phyloP scores from a whole-genome alignment of 1,139 yeast species.

The Blastobotrys indianensis region DNA sequence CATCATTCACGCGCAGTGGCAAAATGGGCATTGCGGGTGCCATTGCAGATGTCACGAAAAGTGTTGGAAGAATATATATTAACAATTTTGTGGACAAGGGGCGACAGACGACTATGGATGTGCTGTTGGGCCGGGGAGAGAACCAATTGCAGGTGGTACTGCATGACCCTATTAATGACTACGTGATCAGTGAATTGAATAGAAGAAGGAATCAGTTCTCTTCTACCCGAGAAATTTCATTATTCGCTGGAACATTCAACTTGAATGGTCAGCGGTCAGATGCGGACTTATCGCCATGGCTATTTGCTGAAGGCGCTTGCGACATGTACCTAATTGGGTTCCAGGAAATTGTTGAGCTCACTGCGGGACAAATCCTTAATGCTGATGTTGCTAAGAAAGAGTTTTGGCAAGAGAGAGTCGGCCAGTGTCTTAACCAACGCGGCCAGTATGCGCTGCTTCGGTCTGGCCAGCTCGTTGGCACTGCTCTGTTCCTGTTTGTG shows the following conservation, averaged over 20 bases:
- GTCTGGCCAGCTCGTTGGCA: slow-evolving; percentile 89
- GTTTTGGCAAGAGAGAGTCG: slow-evolving; percentile 74
- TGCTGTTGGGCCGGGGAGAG: slow-evolving; percentile 72
- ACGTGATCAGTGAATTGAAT: slow-evolving; percentile 56
- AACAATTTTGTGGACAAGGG: slow-evolving; percentile 92
- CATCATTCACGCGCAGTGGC: slow-evolving; percentile 89
- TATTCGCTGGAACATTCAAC: slow-evolving; percentile 84
- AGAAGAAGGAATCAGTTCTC: slow-evolving; percentile 54
- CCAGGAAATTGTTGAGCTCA: slow-evolving; percentile 88
- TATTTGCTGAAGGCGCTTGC: slow-evolving; percentile 59
- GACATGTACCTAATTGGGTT: slow-evolving; percentile 80
- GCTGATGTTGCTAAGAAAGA: slow-evolving; percentile 66
- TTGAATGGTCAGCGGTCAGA: slow-evolving; percentile 64
- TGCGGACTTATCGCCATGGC: slow-evolving; percentile 67
- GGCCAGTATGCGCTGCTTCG: slow-evolving; percentile 64
- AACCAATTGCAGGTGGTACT: slow-evolving; percentile 67
- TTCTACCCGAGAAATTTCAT: slow-evolving; percentile 49
- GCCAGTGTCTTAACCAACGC: slow-evolving; percentile 48
- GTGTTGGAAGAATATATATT: slow-evolving; percentile 90
- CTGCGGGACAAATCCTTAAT: slow-evolving; percentile 83
- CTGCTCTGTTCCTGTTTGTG: slow-evolving; percentile 70
- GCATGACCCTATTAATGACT: slow-evolving; percentile 85
- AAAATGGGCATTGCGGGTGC: slow-evolving; percentile 97
- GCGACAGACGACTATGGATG: slow-evolving; percentile 82
- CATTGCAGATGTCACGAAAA: slow-evolving; percentile 89